A percentile compares a stretch with the other conserved stretches of the same genome.
These are phyloP conservation scores for Glycine latifolia DNA, from an alignment of 306 rosid genomes.

Conservation along the genomic window DNA sequence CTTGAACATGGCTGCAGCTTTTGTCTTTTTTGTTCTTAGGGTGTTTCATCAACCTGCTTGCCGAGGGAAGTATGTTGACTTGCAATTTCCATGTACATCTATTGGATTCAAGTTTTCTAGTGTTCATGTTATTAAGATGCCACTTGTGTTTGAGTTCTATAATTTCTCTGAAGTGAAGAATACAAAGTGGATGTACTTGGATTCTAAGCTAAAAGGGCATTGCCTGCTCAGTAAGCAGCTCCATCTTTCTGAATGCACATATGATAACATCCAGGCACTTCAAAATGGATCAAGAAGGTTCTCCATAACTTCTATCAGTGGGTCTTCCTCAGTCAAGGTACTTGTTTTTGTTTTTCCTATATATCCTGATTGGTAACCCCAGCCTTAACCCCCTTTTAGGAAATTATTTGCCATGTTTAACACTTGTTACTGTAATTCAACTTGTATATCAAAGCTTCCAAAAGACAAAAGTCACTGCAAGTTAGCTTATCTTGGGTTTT, in stretches of 20 bases:
- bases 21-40: slow-evolving; percentile 67
- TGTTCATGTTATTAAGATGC: slow-evolving; percentile 62
- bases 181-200: slow-evolving; percentile 79
- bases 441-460: slow-evolving; percentile 28
- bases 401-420: slow-evolving; percentile 27
- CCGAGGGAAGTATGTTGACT: slow-evolving; percentile 57
- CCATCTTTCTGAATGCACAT: slow-evolving; percentile 85
- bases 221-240: slow-evolving; percentile 79
- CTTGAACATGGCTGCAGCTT: slow-evolving; percentile 71
- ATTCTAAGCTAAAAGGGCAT: slow-evolving; percentile 68
- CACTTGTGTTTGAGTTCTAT: slow-evolving; percentile 76
- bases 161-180: slow-evolving; percentile 67
- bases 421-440: slow-evolving; percentile 21
- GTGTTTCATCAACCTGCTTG: slow-evolving; percentile 63
- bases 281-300: slow-evolving; percentile 62
- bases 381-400: neutral
- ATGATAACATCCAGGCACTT: slow-evolving; percentile 82
- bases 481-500: slow-evolving; percentile 9
- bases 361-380: slow-evolving; percentile 25
- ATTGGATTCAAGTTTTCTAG: slow-evolving; percentile 81
- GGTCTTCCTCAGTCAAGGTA: slow-evolving; percentile 70
- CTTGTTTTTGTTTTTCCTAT: slow-evolving; percentile 16
- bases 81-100: slow-evolving; percentile 81
- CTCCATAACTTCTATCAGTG: slow-evolving; percentile 44
- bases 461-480: neutral